phyloP scores from a whole-genome alignment of 75 land plant species.

The Pinus tabuliformis region DNA sequence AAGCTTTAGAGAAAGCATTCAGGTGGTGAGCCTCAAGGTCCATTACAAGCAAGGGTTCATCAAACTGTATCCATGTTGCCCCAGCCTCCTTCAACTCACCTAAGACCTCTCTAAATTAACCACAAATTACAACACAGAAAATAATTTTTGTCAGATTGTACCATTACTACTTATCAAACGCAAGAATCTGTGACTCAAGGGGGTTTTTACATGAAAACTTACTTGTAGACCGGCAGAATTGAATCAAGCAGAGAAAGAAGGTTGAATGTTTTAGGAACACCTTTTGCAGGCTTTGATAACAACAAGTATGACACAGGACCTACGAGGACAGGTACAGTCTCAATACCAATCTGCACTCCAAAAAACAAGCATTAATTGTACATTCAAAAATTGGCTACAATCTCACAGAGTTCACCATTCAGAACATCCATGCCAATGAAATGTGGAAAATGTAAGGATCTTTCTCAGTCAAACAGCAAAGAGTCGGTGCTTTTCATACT shows the following conservation, averaged over 20 bases:
- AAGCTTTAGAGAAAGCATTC: constrained; percentile 33
- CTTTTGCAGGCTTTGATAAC: constrained; percentile 23
- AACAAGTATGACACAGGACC: constrained; percentile 27
- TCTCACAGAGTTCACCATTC: background rate
- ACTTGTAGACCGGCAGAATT: constrained; percentile 41
- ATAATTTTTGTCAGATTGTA: too few relatives aligned
- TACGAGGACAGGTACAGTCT: constrained; percentile 31
- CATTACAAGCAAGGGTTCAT: constrained; percentile 49
- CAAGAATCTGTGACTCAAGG: background rate
- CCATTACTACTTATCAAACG: background rate
- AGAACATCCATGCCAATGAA: background rate
- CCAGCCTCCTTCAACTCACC: constrained; percentile 50
- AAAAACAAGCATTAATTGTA: background rate
- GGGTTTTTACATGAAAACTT: background rate
- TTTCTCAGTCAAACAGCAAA: background rate
- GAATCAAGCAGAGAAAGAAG: constrained; percentile 20
- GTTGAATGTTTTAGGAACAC: constrained; percentile 20
- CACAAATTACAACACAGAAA: background rate
- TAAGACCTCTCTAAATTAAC: constrained; percentile 38
- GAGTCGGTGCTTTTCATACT: background rate
- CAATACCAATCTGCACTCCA: constrained; percentile 27
- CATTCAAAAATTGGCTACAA: background rate
- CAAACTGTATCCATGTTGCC: constrained; percentile 56
- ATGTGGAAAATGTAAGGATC: background rate
- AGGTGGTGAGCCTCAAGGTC: constrained; percentile 42